Evolutionary conservation across 129 eudicot genomes (phyloP).

Genomic region (Pittosporum tobira): DNA sequence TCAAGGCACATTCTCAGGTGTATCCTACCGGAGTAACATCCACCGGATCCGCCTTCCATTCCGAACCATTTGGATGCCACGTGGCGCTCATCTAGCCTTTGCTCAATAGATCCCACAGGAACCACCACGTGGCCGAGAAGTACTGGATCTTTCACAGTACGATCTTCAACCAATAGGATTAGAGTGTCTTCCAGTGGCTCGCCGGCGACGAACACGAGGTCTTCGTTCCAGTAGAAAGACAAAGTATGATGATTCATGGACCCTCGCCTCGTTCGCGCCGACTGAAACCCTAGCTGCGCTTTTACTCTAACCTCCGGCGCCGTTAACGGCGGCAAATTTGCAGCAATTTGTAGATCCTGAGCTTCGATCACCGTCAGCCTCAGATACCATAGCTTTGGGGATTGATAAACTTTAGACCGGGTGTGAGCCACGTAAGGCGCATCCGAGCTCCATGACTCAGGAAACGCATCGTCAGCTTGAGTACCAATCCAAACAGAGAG

Average conservation of each 20-base stretch:
- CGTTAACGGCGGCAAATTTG: slow-evolving; percentile 90
- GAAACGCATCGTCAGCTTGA: slow-evolving; percentile 94
- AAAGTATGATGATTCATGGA: slow-evolving; percentile 56
- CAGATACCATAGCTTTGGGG: slow-evolving; percentile 93
- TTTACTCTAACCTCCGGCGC: slow-evolving; percentile 82
- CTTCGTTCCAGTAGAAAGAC: slow-evolving; percentile 83
- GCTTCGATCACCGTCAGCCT: slow-evolving; percentile 73
- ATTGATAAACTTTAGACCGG: slow-evolving; percentile 89
- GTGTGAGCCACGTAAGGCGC: slow-evolving; percentile 70
- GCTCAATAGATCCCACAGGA: slow-evolving; percentile 82
- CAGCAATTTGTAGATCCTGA: slow-evolving; percentile 71
- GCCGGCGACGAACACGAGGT: slow-evolving; percentile 73
- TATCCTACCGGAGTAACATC: slow-evolving; percentile 68
- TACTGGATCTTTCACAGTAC: slow-evolving; percentile 69
- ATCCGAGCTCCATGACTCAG: slow-evolving; percentile 83
- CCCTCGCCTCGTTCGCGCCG: slow-evolving; percentile 73
- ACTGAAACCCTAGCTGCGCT: slow-evolving; percentile 83
- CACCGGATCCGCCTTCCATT: slow-evolving; percentile 75
- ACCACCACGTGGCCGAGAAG: slow-evolving; percentile 75
- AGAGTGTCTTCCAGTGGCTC: slow-evolving; percentile 91
- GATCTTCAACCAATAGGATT: slow-evolving; percentile 70
- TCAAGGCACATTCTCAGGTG: slow-evolving; percentile 77
- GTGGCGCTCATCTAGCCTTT: slow-evolving; percentile 79
- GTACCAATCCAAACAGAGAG: slow-evolving; percentile 96
- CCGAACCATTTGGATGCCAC: slow-evolving; percentile 67